Evolutionary conservation across 441 rosid genomes (phyloP).

Genomic region (Iberis amara): DNA sequence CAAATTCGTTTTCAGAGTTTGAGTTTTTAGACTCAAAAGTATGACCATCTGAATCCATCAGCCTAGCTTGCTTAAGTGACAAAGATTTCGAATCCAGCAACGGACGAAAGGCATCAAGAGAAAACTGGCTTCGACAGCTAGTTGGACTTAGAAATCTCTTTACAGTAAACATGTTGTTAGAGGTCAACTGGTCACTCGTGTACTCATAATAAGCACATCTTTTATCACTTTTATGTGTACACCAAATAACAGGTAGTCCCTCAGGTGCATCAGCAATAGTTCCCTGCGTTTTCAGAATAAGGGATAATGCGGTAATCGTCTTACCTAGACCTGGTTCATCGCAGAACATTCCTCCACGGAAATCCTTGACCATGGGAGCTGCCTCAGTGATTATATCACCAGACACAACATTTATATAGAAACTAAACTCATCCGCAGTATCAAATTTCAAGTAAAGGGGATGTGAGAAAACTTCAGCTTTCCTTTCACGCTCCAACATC

Average conservation of each 20-base stretch:
- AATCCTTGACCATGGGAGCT: conserved; percentile 66
- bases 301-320: conserved; percentile 84
- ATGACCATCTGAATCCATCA: conserved; percentile 37
- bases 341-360: conserved; percentile 91
- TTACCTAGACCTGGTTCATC: conserved; percentile 99
- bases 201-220: conserved; percentile 81
- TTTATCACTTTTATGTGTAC: conserved; percentile 52
- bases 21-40: conserved; percentile 26
- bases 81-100: conserved; percentile 31
- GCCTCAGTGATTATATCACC: conserved; percentile 59
- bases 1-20: conserved; percentile 22
- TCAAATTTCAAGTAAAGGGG: conserved; percentile 57
- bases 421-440: conserved; percentile 66
- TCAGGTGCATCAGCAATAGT: conserved; percentile 71
- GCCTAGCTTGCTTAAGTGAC: conserved; percentile 50
- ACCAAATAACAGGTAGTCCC: conserved; percentile 65
- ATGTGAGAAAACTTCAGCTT: conserved; percentile 51
- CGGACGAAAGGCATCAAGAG: conserved; percentile 33
- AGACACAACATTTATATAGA: conserved; percentile 57
- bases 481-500: conserved; percentile 88
- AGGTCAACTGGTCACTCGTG: conserved; percentile 37
- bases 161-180: conserved; percentile 33
- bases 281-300: conserved; percentile 84
- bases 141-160: conserved; percentile 40
- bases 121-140: conserved; percentile 39